Base-by-base conservation (phyloP, 228 moss, liverwort and hornwort genomes). In the Sphagnum magellanicum region DNA sequence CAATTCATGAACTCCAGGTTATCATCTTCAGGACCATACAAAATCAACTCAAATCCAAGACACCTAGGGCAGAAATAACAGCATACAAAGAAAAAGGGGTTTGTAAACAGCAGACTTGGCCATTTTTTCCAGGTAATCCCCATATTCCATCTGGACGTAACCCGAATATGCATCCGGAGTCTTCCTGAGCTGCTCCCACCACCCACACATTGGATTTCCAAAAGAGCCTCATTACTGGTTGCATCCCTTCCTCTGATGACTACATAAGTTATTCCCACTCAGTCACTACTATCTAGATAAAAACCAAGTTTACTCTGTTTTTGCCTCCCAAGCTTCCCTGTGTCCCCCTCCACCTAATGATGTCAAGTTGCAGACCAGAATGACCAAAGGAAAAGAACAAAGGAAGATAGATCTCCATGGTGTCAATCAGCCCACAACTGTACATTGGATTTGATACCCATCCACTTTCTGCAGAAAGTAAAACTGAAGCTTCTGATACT, bases 121-220 rank as follows among this genome's bases (percentile, higher is more conserved):
- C 83, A 86, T 86, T 16, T 78, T 76, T 76, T 86, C 64, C 65
- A 80, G 57, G 64, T 86, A 86, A 67, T 78, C 66, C 59, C 65
- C 68, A 50, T 78, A 86, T 16, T 74, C 76, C 86, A 86, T 86
- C 65, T 79, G 83, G 46, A 83, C 86, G 63, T 86, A 76, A 52
- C 75, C 70, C 6, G 75, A 74, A 65, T 86, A 86, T 48, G 76
- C 71, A 63, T 74, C 60, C 63, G 68, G 78, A 52, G 61, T 16
- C 61, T 64, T 64, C 58, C 74, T 63, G 59, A 86, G 76, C 82
- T 86, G 76, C 48, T 66, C 74, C 65, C 77, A 48, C 48, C 63
- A 75, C 67, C 72, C 71, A 64, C 59, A 70, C 32, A 32, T 32
- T 32, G 2, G 32, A 32, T 32, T 32, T 32, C 32, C 32, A 32